Conservation (phyloP, 805 yeast genomes). For the Wilhelminamyces savonicus region DNA sequence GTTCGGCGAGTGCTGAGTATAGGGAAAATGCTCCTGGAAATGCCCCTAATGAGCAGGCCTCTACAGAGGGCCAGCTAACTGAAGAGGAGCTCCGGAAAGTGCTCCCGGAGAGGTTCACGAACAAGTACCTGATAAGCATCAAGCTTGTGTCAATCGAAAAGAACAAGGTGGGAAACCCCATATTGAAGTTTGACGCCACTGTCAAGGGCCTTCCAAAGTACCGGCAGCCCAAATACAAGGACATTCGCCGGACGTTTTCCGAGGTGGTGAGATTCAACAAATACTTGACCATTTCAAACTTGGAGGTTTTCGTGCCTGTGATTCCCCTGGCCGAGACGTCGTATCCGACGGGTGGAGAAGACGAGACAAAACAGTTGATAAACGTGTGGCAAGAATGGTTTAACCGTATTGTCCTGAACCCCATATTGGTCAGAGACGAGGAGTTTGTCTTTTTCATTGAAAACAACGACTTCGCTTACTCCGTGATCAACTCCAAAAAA, state of each 20-base stretch:
- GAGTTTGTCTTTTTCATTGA: slow-evolving; percentile 83
- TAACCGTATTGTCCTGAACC: slow-evolving; percentile 62
- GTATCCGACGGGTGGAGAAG: slow-evolving; percentile 80
- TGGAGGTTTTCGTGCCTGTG: slow-evolving; percentile 91
- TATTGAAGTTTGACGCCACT: slow-evolving; percentile 57
- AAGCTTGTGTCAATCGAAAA: slow-evolving; percentile 67
- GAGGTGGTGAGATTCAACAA: slow-evolving; percentile 74
- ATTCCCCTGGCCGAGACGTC: slow-evolving; percentile 71
- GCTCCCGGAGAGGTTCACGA: slow-evolving; percentile 46
- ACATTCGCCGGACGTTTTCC: slow-evolving; percentile 70
- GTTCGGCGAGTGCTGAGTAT: background rate
- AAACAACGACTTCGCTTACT: slow-evolving; percentile 61
- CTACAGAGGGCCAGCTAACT: slow-evolving; percentile 15
- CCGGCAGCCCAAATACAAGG: slow-evolving; percentile 63
- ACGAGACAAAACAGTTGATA: slow-evolving; percentile 56
- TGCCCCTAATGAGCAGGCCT: background rate
- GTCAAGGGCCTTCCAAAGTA: slow-evolving; percentile 62
- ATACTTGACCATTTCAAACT: slow-evolving; percentile 72
- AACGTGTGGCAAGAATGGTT: slow-evolving; percentile 80
- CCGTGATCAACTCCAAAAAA: slow-evolving; percentile 53
- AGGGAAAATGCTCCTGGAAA: background rate
- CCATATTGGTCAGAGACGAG: slow-evolving; percentile 78
- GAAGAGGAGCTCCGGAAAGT: slow-evolving; percentile 38
- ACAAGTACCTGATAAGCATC: slow-evolving; percentile 39
- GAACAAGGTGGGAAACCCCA: slow-evolving; percentile 70